phyloP scores from a whole-genome alignment of 2,329 filamentous ascomycete species.

The Coniochaeta ligniaria region DNA sequence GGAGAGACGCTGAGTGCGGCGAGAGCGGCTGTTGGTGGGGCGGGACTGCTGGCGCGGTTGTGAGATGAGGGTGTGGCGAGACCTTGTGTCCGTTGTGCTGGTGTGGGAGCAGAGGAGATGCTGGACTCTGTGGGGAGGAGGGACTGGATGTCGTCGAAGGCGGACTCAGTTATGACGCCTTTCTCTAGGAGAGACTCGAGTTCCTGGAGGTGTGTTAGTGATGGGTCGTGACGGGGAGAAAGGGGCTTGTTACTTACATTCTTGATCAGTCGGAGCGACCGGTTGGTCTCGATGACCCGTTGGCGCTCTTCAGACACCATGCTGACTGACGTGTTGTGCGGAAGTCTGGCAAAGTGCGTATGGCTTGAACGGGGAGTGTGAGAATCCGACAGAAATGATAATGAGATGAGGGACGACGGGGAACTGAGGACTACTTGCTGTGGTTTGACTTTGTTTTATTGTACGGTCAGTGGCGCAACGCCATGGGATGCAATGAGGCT shows the following conservation, averaged over 20 bases:
- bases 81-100: slow-evolving; percentile 23
- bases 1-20: slow-evolving; percentile 30
- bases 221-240: neutral
- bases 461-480: neutral
- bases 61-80: slow-evolving; percentile 21
- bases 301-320: slow-evolving; percentile 48
- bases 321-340: neutral
- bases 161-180: slow-evolving; percentile 66
- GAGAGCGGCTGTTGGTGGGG: slow-evolving; percentile 29
- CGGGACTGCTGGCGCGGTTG: slow-evolving; percentile 12
- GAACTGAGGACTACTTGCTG: neutral
- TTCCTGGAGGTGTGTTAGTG: slow-evolving; percentile 51
- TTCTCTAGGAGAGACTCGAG: slow-evolving; percentile 84
- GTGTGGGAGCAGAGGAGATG: slow-evolving; percentile 41
- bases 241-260: slow-evolving; percentile 45
- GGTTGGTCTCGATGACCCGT: slow-evolving; percentile 64
- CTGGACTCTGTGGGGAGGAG: slow-evolving; percentile 68
- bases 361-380: neutral
- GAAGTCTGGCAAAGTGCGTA: neutral
- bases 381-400: neutral
- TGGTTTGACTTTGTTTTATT: neutral
- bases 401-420: neutral
- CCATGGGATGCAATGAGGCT: neutral
- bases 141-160: slow-evolving; percentile 67
- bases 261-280: slow-evolving; percentile 81